A percentile compares a stretch with the other conserved stretches of the same genome.
Conservation (phyloP, 345 rosid species). For the Pistacia atlantica region DNA sequence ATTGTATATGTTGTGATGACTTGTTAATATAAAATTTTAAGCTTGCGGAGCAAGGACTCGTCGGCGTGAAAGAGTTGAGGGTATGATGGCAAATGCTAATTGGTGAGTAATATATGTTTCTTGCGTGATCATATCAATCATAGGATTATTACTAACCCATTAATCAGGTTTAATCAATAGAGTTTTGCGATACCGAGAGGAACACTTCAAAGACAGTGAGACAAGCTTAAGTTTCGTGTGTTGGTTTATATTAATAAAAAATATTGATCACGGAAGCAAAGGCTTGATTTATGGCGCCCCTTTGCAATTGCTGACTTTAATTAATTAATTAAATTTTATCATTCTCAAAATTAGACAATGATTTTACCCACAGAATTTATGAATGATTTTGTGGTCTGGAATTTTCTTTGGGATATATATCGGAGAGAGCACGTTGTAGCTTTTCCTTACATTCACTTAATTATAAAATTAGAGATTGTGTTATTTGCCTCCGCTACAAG, state of each 20-base stretch:
- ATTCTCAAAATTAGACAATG: background rate
- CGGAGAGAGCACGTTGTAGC: background rate
- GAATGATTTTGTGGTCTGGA: too few relatives aligned
- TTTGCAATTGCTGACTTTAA: background rate
- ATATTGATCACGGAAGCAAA: conserved; percentile 14
- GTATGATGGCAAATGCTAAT: conserved; percentile 23
- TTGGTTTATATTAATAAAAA: background rate
- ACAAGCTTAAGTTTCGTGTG: conserved; percentile 35
- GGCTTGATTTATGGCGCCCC: conserved; percentile 26
- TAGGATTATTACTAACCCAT: background rate
- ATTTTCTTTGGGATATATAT: too few relatives aligned
- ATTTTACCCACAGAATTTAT: background rate
- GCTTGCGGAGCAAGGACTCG: conserved; percentile 18
- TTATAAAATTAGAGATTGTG: background rate
- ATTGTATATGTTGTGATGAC: conserved; percentile 6
- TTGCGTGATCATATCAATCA: conserved; percentile 27
- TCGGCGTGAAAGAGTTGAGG: background rate
- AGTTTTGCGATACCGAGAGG: conserved; percentile 29
- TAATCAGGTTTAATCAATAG: conserved; percentile 16
- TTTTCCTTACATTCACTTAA: background rate
- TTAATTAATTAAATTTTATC: background rate
- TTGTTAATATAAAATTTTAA: conserved; percentile 4
- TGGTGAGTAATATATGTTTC: conserved; percentile 18
- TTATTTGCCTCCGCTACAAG: background rate
- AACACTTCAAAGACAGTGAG: conserved; percentile 43